Conservation (phyloP, 371 early-diverging fungal species). For the Gilbertella persicaria region DNA sequence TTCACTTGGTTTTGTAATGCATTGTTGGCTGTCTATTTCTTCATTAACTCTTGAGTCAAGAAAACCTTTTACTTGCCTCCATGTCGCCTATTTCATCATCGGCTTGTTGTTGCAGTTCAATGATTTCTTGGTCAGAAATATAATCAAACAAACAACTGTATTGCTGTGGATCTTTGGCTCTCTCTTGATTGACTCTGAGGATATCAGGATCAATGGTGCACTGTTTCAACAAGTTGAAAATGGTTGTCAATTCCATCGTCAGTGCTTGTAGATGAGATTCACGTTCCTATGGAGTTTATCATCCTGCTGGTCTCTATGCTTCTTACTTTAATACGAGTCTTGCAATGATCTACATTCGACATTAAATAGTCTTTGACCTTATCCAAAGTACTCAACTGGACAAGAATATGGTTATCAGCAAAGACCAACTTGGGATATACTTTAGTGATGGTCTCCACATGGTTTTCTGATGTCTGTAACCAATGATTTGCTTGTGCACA, state of each 20-base stretch:
- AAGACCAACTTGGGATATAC: constrained; percentile 45
- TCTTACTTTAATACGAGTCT: constrained; percentile 31
- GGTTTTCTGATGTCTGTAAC: constrained; percentile 33
- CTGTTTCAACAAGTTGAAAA: constrained; percentile 39
- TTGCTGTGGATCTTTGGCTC: constrained; percentile 1
- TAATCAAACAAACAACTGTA: constrained; percentile 40
- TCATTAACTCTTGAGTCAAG: neutral
- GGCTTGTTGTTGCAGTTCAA: constrained; percentile 45
- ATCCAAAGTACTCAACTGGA: constrained; percentile 36
- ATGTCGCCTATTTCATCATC: constrained; percentile 51
- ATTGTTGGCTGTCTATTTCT: constrained; percentile 10
- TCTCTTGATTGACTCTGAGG: constrained; percentile 30
- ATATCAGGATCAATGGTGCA: constrained; percentile 40
- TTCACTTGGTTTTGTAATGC: constrained; percentile 25
- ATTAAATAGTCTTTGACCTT: constrained; percentile 38
- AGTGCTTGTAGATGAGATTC: constrained; percentile 36
- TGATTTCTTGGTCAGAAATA: constrained; percentile 50
- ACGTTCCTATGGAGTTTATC: constrained; percentile 23
- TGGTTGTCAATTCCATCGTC: constrained; percentile 39
- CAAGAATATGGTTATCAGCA: constrained; percentile 41
- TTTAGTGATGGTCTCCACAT: constrained; percentile 41
- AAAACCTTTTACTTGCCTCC: constrained; percentile 23
- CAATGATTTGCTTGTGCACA: constrained; percentile 43
- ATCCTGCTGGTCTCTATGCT: neutral
- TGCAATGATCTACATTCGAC: constrained; percentile 24